Conservation (phyloP, 768 basidiomycete genomes). For the Leccinum sublutescens region DNA sequence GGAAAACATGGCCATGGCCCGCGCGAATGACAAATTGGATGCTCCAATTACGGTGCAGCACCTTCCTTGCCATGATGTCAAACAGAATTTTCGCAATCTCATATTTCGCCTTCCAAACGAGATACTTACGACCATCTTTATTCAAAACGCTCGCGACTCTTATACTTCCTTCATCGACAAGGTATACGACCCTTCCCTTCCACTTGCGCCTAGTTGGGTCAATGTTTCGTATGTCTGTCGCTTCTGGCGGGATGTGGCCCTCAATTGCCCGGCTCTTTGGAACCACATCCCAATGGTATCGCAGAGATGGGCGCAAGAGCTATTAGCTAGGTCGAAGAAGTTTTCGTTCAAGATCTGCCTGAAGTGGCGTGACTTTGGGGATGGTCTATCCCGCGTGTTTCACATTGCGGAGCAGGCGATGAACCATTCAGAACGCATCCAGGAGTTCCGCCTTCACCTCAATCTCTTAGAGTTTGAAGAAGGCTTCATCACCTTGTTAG, state of each 20-base stretch:
- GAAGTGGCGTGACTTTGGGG: background rate
- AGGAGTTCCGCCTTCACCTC: background rate
- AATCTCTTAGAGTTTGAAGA: background rate
- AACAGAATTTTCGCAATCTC: background rate
- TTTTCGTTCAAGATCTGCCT: too few relatives aligned
- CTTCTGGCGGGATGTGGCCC: background rate
- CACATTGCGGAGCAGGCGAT: background rate
- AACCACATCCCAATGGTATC: background rate
- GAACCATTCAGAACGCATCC: background rate
- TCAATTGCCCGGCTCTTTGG: background rate
- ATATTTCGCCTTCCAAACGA: background rate
- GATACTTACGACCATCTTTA: background rate
- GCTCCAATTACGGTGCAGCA: too few relatives aligned
- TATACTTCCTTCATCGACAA: background rate
- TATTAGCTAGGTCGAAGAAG: background rate
- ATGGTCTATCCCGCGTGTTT: background rate
- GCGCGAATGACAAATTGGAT: too few relatives aligned
- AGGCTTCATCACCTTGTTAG: background rate
- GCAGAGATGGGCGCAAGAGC: background rate
- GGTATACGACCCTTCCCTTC: background rate
- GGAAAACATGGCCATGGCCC: too few relatives aligned
- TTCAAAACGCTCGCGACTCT: background rate
- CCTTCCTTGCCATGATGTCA: too few relatives aligned
- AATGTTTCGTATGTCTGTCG: background rate
- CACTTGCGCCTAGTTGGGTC: background rate